These are phyloP conservation scores for Coleophoma crateriformis DNA, from an alignment of 2,329 filamentous ascomycete species.

Conservation along the genomic window DNA sequence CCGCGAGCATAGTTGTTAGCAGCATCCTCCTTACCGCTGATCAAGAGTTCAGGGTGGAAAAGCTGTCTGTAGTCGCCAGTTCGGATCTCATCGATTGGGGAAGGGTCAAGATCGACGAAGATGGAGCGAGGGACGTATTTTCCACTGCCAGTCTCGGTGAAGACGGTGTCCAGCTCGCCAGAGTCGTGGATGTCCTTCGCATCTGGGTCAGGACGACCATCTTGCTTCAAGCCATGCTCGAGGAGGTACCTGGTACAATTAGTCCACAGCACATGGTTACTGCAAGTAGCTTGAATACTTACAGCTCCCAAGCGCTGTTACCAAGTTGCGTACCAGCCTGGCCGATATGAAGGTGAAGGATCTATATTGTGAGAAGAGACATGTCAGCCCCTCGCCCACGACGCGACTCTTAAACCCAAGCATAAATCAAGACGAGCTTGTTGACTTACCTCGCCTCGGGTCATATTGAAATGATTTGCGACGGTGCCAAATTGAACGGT, in stretches of 20 bases:
- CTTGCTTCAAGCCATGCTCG: slow-evolving; percentile 57
- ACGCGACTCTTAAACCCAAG: background rate
- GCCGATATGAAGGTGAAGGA: slow-evolving; percentile 63
- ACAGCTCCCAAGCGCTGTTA: slow-evolving; percentile 67
- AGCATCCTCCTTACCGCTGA: slow-evolving; percentile 65
- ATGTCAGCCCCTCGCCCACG: background rate
- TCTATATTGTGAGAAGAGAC: slow-evolving; percentile 31
- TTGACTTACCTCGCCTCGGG: slow-evolving; percentile 13
- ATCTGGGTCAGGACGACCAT: slow-evolving; percentile 52
- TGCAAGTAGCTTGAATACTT: slow-evolving; percentile 26
- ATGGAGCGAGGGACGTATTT: slow-evolving; percentile 66
- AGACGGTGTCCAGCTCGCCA: slow-evolving; percentile 61
- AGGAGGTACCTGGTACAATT: slow-evolving; percentile 49
- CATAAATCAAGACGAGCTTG: too few relatives aligned
- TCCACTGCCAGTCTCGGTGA: slow-evolving; percentile 56
- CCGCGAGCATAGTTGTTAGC: slow-evolving; percentile 67
- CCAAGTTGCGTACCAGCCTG: slow-evolving; percentile 64
- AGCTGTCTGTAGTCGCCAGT: slow-evolving; percentile 56
- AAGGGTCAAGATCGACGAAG: slow-evolving; percentile 62
- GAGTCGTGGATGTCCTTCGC: slow-evolving; percentile 43
- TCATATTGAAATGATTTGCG: slow-evolving; percentile 9
- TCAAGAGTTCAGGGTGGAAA: slow-evolving; percentile 61
- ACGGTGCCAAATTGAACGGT: background rate
- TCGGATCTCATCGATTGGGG: slow-evolving; percentile 63
- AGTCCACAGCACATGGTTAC: slow-evolving; percentile 5